A percentile compares a stretch with the other conserved stretches of the same genome.
phyloP scores from a whole-genome alignment of 495 filamentous ascomycete species.

The Aspergillus bridgeri region DNA sequence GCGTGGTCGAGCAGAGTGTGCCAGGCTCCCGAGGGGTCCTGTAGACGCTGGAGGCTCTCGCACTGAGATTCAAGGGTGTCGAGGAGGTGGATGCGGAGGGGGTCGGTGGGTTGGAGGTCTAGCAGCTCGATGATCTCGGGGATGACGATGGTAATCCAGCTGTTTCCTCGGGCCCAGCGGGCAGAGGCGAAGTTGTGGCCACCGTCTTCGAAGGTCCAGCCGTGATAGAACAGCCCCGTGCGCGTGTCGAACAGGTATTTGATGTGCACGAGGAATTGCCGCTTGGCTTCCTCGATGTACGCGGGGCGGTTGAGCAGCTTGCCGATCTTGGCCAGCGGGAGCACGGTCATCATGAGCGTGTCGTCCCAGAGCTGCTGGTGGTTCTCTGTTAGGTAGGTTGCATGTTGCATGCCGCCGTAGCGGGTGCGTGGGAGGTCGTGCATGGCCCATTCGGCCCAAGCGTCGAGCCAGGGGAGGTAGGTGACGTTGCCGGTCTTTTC shows the following conservation, averaged over 20 bases:
- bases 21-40: conserved; percentile 59
- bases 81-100: conserved; percentile 57
- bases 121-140: conserved; percentile 70
- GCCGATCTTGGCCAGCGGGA: conserved; percentile 74
- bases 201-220: conserved; percentile 65
- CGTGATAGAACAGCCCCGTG: conserved; percentile 68
- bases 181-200: conserved; percentile 70
- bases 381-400: conserved; percentile 63
- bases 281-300: conserved; percentile 70
- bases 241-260: conserved; percentile 67
- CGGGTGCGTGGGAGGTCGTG: conserved; percentile 64
- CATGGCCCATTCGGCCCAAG: conserved; percentile 76
- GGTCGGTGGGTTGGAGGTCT: conserved; percentile 51
- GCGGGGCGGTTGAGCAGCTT: conserved; percentile 57
- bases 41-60: conserved; percentile 52
- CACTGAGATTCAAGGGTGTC: conserved; percentile 62
- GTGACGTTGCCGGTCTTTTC: conserved; percentile 59
- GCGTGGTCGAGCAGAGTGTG: conserved; percentile 63
- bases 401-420: conserved; percentile 71
- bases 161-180: conserved; percentile 64
- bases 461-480: conserved; percentile 67
- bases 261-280: conserved; percentile 68
- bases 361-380: conserved; percentile 73
- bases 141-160: conserved; percentile 71
- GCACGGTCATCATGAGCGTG: conserved; percentile 77